These are phyloP conservation scores for Malbranchea zuffiana DNA, from an alignment of 2,329 filamentous ascomycete species.

Conservation along the genomic window DNA sequence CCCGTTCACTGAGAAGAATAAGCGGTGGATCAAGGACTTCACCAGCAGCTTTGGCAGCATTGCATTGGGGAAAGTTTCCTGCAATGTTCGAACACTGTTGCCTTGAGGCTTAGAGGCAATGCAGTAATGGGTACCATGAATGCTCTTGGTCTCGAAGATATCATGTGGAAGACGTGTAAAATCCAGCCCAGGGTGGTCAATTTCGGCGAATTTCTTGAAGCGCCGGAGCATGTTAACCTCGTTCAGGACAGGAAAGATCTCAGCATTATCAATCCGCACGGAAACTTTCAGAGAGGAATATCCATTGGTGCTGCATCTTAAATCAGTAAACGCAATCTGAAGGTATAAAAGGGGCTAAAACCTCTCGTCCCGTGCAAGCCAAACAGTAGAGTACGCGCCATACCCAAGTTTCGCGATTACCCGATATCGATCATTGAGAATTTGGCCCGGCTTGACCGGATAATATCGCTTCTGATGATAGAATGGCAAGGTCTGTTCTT, in stretches of 20 bases:
- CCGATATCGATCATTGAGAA: constrained; percentile 16
- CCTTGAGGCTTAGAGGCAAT: constrained; percentile 20
- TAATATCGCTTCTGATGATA: constrained; percentile 19
- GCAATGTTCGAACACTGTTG: constrained; percentile 18
- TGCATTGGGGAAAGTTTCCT: constrained; percentile 16
- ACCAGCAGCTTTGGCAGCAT: constrained; percentile 16
- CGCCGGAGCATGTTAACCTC: constrained; percentile 18
- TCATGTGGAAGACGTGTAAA: constrained; percentile 20
- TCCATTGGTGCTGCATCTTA: constrained; percentile 9
- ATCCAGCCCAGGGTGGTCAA: constrained; percentile 14
- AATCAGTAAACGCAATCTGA: constrained; percentile 2
- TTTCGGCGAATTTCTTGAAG: constrained; percentile 13
- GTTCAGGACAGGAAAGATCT: constrained; percentile 16
- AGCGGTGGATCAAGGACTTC: constrained; percentile 15
- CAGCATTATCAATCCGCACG: constrained; percentile 12
- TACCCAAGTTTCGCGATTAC: constrained; percentile 21
- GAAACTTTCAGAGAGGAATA: constrained; percentile 18
- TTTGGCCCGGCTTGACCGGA: constrained; percentile 17
- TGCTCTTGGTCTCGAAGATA: constrained; percentile 18
- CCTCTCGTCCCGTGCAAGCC: constrained; percentile 18
- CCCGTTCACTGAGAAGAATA: constrained; percentile 16
- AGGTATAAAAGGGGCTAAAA: constrained; percentile 1
- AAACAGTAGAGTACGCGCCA: constrained; percentile 20
- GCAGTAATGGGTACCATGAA: constrained; percentile 20
- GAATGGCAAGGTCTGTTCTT: constrained; percentile 12